phyloP scores from a whole-genome alignment of 2,329 filamentous ascomycete species.

The Aspergillus pseudonomiae region DNA sequence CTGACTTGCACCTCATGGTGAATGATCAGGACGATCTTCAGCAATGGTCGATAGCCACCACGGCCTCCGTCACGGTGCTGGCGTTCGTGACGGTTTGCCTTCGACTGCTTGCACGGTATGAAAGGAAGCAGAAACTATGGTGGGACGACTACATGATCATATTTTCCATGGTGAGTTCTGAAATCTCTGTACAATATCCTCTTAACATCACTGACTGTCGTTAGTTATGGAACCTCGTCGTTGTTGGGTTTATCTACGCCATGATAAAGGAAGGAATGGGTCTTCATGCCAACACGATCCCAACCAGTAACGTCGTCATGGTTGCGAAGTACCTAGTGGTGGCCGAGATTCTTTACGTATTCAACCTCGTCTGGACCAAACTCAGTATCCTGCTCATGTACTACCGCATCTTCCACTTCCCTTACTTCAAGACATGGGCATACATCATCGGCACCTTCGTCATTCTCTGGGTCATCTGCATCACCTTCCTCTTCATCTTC shows the following conservation, averaged over 20 bases:
- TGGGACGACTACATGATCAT: constrained; percentile 57
- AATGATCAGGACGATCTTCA: constrained; percentile 38
- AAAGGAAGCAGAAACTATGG: constrained; percentile 51
- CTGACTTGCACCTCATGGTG: constrained; percentile 8
- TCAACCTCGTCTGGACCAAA: constrained; percentile 34
- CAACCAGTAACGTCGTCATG: constrained; percentile 36
- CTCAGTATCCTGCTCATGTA: constrained; percentile 32
- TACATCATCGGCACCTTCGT: constrained; percentile 30
- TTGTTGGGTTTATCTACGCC: constrained; percentile 53
- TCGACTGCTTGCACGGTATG: constrained; percentile 46
- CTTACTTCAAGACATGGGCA: constrained; percentile 32
- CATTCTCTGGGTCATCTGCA: constrained; percentile 30
- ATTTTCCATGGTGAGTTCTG: constrained; percentile 49
- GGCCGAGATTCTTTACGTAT: constrained; percentile 45
- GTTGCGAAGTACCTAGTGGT: constrained; percentile 39
- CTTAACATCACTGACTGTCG: not conserved
- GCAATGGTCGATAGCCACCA: constrained; percentile 48
- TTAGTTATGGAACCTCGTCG: constrained; percentile 32
- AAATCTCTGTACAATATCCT: not conserved
- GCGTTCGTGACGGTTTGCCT: constrained; percentile 44
- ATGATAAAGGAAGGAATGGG: constrained; percentile 54
- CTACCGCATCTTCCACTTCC: constrained; percentile 32
- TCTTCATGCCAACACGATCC: constrained; percentile 48
- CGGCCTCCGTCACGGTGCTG: constrained; percentile 47
- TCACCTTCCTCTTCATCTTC: constrained; percentile 34